These are phyloP conservation scores for Ceratobasidium sp. DNA, from an alignment of 1,284 basidiomycete genomes.

Conservation along the genomic window DNA sequence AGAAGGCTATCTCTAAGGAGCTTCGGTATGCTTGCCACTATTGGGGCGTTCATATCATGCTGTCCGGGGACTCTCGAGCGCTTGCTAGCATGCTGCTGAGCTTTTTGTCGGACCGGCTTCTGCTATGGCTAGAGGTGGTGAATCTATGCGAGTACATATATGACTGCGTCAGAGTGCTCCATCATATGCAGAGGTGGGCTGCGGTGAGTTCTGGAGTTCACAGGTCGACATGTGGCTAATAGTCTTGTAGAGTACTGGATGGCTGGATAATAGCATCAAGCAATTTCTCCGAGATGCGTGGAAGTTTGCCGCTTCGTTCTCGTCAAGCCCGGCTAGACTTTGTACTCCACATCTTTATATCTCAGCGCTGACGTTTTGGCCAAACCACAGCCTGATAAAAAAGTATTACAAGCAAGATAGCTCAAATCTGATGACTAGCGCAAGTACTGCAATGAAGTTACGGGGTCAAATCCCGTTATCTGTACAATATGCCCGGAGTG, in stretches of 20 bases:
- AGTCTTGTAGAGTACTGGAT: not conserved
- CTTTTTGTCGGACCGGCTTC: constrained; percentile 1
- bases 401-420: not conserved
- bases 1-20: not conserved
- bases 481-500: not conserved
- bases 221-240: not conserved
- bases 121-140: constrained; percentile 10
- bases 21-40: constrained; percentile 18
- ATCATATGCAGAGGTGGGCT: not conserved
- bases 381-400: not conserved
- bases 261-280: not conserved
- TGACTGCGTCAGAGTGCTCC: not conserved
- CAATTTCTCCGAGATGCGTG: not conserved
- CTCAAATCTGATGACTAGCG: not conserved
- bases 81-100: not conserved
- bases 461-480: not conserved
- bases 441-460: not conserved
- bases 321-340: not conserved
- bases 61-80: not conserved
- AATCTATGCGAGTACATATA: not conserved
- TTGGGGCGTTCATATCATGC: constrained; percentile 13
- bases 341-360: constrained; percentile 26
- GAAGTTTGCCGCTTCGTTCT: not conserved
- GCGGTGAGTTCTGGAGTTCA: not conserved
- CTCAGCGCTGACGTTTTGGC: not conserved